These are phyloP conservation scores for Lactarius indigo DNA, from an alignment of 768 basidiomycete genomes.

Conservation along the genomic window DNA sequence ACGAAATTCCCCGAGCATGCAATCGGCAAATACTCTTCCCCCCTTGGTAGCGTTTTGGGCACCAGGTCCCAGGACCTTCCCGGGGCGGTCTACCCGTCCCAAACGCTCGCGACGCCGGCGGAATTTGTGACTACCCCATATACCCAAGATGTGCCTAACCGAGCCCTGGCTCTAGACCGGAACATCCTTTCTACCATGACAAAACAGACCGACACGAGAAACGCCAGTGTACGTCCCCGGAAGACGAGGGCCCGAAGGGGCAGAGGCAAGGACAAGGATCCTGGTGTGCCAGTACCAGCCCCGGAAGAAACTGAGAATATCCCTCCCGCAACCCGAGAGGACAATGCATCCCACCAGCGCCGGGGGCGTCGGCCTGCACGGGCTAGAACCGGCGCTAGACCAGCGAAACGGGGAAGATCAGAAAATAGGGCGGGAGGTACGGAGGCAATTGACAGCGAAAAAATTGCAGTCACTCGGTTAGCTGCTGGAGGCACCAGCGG, in stretches of 20 bases:
- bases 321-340: conserved; percentile 3
- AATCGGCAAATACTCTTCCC: background rate
- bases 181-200: background rate
- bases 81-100: background rate
- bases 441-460: background rate
- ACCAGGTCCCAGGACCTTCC: background rate
- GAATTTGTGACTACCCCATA: background rate
- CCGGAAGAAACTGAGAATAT: conserved; percentile 11
- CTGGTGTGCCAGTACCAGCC: too few species aligned
- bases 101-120: background rate
- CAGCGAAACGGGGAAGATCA: conserved; percentile 1
- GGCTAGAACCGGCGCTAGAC: background rate
- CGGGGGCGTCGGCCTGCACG: background rate
- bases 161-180: background rate
- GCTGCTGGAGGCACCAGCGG: background rate
- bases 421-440: background rate
- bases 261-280: conserved; percentile 8
- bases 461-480: background rate
- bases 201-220: background rate
- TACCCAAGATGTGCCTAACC: background rate
- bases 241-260: conserved; percentile 5
- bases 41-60: background rate
- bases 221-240: background rate
- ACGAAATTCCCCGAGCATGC: background rate
- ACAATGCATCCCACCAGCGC: background rate